Percentiles rank a stretch among this genome's conserved stretches.
Conservation (phyloP, 768 basidiomycete genomes). For the Suillus bovinus region DNA sequence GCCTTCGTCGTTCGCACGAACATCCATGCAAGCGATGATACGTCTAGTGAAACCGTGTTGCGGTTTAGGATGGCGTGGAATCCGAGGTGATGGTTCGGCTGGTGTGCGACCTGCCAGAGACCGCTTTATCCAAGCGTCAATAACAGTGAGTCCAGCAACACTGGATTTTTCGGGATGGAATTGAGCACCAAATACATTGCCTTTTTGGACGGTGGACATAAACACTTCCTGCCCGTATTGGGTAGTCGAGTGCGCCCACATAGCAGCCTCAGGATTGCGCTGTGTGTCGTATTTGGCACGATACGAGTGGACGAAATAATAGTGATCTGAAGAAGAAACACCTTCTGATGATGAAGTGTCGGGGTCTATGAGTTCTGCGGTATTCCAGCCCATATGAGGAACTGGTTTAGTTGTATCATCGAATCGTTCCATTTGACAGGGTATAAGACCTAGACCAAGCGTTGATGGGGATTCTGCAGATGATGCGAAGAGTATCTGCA, state of each 20-base stretch:
- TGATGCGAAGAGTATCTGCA: slow-evolving; percentile 92
- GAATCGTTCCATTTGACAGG: slow-evolving; percentile 79
- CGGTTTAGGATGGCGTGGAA: slow-evolving; percentile 39
- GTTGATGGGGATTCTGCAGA: slow-evolving; percentile 74
- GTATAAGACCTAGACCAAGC: slow-evolving; percentile 82
- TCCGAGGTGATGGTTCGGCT: slow-evolving; percentile 36
- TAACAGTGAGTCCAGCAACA: slow-evolving; percentile 74
- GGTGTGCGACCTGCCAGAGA: slow-evolving; percentile 43
- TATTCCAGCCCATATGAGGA: slow-evolving; percentile 99
- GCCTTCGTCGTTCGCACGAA: slow-evolving; percentile 92
- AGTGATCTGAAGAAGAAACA: slow-evolving; percentile 59
- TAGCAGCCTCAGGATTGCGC: slow-evolving; percentile 52
- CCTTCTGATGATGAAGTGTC: slow-evolving; percentile 43
- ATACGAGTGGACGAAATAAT: slow-evolving; percentile 98
- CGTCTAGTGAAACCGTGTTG: slow-evolving; percentile 84
- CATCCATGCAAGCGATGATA: slow-evolving; percentile 96
- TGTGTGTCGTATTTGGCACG: slow-evolving; percentile 72
- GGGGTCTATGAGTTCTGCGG: slow-evolving; percentile 58
- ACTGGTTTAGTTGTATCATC: slow-evolving; percentile 75
- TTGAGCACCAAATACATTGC: slow-evolving; percentile 89
- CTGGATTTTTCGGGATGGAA: slow-evolving; percentile 99
- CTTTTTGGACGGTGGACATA: slow-evolving; percentile 77
- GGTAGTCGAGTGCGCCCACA: slow-evolving; percentile 84
- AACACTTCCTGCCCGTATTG: slow-evolving; percentile 95
- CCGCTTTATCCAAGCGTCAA: slow-evolving; percentile 77